These are phyloP conservation scores for Penicillium paxilli DNA, from an alignment of 495 filamentous ascomycete species.

Conservation along the genomic window DNA sequence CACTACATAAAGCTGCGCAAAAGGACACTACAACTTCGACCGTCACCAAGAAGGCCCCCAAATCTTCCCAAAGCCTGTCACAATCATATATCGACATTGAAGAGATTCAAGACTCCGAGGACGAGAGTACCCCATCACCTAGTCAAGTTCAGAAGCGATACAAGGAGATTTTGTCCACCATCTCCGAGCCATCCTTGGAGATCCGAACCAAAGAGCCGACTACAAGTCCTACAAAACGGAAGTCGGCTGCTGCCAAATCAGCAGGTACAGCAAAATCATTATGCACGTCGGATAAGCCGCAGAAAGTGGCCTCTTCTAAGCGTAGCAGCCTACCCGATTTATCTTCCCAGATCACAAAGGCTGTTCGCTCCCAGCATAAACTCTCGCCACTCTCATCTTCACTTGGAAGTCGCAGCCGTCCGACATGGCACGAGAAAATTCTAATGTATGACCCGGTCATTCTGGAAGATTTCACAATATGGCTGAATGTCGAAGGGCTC, in stretches of 20 bases:
- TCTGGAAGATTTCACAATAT: constrained; percentile 79
- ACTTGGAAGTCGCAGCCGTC: constrained; percentile 17
- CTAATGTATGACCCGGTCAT: constrained; percentile 91
- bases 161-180: constrained; percentile 2
- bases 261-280: constrained; percentile 1
- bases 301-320: constrained; percentile 1
- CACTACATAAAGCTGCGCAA: background rate
- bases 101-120: constrained; percentile 70
- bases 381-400: constrained; percentile 18
- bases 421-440: constrained; percentile 87
- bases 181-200: constrained; percentile 10
- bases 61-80: background rate
- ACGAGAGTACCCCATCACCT: constrained; percentile 39
- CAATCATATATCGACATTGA: constrained; percentile 38
- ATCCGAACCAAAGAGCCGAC: constrained; percentile 10
- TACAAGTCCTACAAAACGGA: constrained; percentile 12
- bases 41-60: background rate
- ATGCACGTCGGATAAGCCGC: background rate
- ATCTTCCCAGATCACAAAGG: constrained; percentile 63
- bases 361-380: constrained; percentile 58
- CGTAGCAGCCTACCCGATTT: constrained; percentile 36
- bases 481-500: constrained; percentile 76
- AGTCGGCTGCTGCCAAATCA: constrained; percentile 6
- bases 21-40: background rate
- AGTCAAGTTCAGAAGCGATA: constrained; percentile 29